phyloP scores from a whole-genome alignment of 2,329 filamentous ascomycete species.

The Immersiporthe knoxdaviesiana region DNA sequence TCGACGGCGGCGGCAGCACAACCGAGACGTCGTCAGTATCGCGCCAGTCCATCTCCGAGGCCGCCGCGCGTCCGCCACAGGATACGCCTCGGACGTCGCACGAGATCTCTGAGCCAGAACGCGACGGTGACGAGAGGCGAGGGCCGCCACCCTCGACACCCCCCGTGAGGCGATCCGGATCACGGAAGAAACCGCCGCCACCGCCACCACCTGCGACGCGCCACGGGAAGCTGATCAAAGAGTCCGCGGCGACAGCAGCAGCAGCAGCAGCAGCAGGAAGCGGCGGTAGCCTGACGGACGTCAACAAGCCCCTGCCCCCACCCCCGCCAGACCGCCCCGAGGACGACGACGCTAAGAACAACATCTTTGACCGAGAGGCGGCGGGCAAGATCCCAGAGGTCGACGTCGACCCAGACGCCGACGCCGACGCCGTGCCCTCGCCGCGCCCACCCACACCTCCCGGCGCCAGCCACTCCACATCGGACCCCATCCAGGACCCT shows the following conservation, averaged over 20 bases:
- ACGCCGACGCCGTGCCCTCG: conserved; percentile 36
- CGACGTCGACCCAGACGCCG: conserved; percentile 35
- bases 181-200: conserved; percentile 68
- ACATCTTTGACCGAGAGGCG: conserved; percentile 57
- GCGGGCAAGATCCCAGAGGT: conserved; percentile 55
- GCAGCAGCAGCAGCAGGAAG: background rate
- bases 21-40: conserved; percentile 64
- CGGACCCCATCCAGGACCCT: conserved; percentile 37
- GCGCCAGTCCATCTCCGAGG: conserved; percentile 61
- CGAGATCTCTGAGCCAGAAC: conserved; percentile 57
- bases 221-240: conserved; percentile 74
- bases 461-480: conserved; percentile 39
- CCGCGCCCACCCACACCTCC: conserved; percentile 47
- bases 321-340: conserved; percentile 52
- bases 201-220: conserved; percentile 75
- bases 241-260: background rate
- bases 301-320: conserved; percentile 66
- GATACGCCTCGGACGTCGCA: conserved; percentile 63
- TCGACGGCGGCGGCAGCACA: conserved; percentile 51
- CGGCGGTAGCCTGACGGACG: conserved; percentile 45
- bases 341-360: conserved; percentile 46
- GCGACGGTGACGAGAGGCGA: conserved; percentile 48
- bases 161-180: conserved; percentile 34
- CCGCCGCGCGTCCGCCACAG: conserved; percentile 32
- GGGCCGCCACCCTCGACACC: conserved; percentile 37